Evolutionary conservation across 768 basidiomycete species (phyloP), one percentile per base, ranked within the genome.

Genomic region (Xerocomellus dryophilus): DNA sequence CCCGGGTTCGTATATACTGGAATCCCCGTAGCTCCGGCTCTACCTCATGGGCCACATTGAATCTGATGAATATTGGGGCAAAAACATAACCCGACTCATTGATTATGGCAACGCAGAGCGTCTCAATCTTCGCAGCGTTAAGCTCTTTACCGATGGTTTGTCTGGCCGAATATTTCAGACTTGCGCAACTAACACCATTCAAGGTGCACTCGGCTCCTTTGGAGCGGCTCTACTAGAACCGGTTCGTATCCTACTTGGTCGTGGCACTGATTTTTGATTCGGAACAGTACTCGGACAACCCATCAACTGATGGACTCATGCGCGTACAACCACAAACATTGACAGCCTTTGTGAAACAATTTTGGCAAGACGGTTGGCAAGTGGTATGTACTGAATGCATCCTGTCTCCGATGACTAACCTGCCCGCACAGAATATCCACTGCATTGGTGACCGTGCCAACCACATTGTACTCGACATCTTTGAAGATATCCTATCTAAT

Each of bases 371-470:
- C 57, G 85, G 81, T 0, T 92, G 90, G 84, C 90, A 93, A 73
- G 86, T 93, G 51, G 93, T 95, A 64, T 57, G 88, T 74, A 25
- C 29, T 18, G 23, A 31, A 5, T 14, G 4, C 23, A 15, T 27
- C 17, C 2, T 18, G 7, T 43, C 39, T 32, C 12, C 23, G 34
- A 41, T 31, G 21, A n/a, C 34, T 8, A 23, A 36, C 20, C n/a
- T 5, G 41, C 18, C 7, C 7, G 14, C 7, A 18, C 52, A 97
- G 94, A 93, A 93, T 57, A 82, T 93, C 15, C 91, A 93, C 60
- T 89, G 87, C 53, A 93, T 92, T 10, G 91, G 91, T 2, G 96
- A 98, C 63, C 83, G 84, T 41, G 93, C 93, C 31, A 97, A 96
- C 64, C 78, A 86, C 31, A 75, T 87, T 29, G 81, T 93, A 2